phyloP scores from a whole-genome alignment of 1,284 basidiomycete species.

The Pholiota adiposa region DNA sequence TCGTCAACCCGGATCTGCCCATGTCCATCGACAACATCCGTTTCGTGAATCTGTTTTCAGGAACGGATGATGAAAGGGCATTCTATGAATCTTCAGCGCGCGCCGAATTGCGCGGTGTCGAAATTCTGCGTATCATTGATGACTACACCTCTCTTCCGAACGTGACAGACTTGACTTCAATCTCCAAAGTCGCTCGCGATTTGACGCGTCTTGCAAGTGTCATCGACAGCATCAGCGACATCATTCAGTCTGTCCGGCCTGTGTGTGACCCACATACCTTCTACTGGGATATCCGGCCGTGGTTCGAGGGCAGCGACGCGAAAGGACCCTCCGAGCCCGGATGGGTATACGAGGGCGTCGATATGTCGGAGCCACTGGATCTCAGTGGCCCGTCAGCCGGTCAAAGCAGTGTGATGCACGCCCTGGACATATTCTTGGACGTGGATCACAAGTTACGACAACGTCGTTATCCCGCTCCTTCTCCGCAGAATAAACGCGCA shows the following conservation, averaged over 20 bases:
- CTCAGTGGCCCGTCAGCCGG: constrained; percentile 92
- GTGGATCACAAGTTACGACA: constrained; percentile 83
- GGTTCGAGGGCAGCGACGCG: constrained; percentile 87
- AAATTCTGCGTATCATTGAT: constrained; percentile 88
- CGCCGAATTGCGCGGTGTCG: constrained; percentile 87
- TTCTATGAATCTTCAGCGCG: constrained; percentile 89
- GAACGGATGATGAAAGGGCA: constrained; percentile 81
- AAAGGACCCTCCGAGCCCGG: constrained; percentile 54
- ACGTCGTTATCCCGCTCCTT: constrained; percentile 71
- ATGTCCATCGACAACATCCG: constrained; percentile 65
- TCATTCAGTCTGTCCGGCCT: constrained; percentile 73
- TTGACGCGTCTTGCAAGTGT: constrained; percentile 72
- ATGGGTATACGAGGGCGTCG: constrained; percentile 89
- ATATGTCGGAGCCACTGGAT: constrained; percentile 58
- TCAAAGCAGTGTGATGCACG: constrained; percentile 90
- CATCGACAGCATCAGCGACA: constrained; percentile 74
- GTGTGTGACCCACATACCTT: constrained; percentile 88
- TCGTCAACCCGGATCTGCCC: constrained; percentile 56
- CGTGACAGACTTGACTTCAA: constrained; percentile 69
- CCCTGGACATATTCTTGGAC: constrained; percentile 80
- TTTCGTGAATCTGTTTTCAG: constrained; percentile 81
- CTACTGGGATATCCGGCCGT: constrained; percentile 91
- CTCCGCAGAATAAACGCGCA: constrained; percentile 63
- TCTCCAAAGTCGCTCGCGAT: constrained; percentile 75
- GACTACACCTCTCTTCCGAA: constrained; percentile 77